A percentile compares a stretch with the other conserved stretches of the same genome.
These are phyloP conservation scores for Tremellales sp. DNA, from an alignment of 1,284 basidiomycete genomes.

Conservation along the genomic window DNA sequence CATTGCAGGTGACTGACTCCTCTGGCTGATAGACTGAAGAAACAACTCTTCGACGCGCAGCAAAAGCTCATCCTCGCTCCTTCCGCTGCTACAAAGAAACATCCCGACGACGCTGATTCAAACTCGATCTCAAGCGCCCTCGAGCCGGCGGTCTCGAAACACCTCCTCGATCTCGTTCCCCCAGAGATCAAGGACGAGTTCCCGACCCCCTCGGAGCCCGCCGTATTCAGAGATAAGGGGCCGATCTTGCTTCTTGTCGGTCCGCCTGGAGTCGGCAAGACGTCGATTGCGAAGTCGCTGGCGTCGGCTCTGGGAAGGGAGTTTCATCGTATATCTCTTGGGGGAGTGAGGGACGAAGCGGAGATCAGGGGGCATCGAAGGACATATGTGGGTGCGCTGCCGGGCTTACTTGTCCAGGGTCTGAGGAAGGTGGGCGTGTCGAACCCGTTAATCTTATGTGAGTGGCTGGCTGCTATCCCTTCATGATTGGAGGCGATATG, in stretches of 20 bases:
- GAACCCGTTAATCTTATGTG: conserved; percentile 82
- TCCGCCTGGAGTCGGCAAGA: conserved; percentile 95
- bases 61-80: too few relatives aligned
- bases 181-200: conserved; percentile 14
- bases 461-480: not conserved
- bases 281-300: conserved; percentile 48
- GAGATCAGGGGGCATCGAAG: conserved; percentile 97
- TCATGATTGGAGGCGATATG: not conserved
- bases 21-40: conserved; percentile 29
- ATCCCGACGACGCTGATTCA: not conserved
- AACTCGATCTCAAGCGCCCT: conserved; percentile 3
- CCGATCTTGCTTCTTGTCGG: conserved; percentile 62
- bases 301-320: conserved; percentile 37
- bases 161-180: conserved; percentile 29
- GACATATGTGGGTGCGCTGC: conserved; percentile 73
- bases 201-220: conserved; percentile 12
- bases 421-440: conserved; percentile 92
- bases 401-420: conserved; percentile 95
- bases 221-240: conserved; percentile 42
- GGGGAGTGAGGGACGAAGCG: conserved; percentile 91
- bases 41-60: conserved; percentile 34
- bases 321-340: conserved; percentile 77
- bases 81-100: too few relatives aligned
- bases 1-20: not conserved
- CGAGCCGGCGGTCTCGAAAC: conserved; percentile 18